Base-by-base conservation (phyloP, 495 filamentous ascomycete species). In the Parachaetomium inaequale region DNA sequence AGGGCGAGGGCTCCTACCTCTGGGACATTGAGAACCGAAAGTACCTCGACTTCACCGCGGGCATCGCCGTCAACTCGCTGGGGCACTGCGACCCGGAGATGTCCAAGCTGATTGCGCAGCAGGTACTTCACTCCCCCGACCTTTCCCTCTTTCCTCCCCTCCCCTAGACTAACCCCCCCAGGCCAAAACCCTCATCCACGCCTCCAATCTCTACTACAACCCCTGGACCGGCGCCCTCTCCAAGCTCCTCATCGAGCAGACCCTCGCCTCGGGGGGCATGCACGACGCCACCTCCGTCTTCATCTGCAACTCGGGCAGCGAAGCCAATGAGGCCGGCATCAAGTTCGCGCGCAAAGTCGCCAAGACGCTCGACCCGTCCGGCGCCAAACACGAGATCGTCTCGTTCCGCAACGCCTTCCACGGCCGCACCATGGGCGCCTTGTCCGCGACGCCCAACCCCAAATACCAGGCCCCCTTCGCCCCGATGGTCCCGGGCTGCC, bases 301-400 rank as follows among this genome's bases (percentile, higher is more conserved):
- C 76, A 82, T 98, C 66, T 96, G 90, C 78, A 98, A 98, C 77
- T 94, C 90, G 15, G 94, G 94, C 38, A 87, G 85, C 34, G 94
- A 98, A 76, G 94, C 94, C 69, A 98, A 98, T 74, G 94, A 98
- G 76, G 94, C 94, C 1, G 94, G 93, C 7, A 90, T 98, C 69
- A 98, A 98, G 74, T 98, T 98, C 72, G 86, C 91, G 14, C 86
- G 95, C 47, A 98, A 98, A 71, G 87, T 90, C 52, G 94, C 92
- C 64, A 90, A 91, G 70, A 79, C 84, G 14, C 43, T 83, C 40
- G 85, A 89, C 56, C 86, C 88, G 6, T 84, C 86, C 0, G 90
- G 90, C 21, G 77, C 74, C 6, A 96, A 98, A 75, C 74, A 84
- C 64, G 92, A 96, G 66, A 74, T 98, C 15, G 87, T 98, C 58